phyloP scores from a whole-genome alignment of 805 yeast species.

The Barnettozyma sp. region DNA sequence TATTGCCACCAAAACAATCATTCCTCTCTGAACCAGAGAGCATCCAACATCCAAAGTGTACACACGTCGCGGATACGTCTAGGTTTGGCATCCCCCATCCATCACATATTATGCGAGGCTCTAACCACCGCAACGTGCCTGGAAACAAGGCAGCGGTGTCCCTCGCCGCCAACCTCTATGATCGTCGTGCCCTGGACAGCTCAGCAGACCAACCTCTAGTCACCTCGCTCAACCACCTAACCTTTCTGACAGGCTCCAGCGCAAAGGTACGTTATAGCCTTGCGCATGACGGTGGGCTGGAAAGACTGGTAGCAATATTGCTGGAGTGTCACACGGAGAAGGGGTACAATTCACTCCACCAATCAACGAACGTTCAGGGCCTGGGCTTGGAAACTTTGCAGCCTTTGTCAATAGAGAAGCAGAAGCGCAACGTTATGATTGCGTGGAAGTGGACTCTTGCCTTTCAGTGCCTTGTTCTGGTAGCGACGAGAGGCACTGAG shows the following conservation, averaged over 20 bases:
- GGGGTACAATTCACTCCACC: not conserved
- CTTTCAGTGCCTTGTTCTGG: slow-evolving; percentile 82
- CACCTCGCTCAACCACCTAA: slow-evolving; percentile 83
- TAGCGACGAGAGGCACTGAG: slow-evolving; percentile 93
- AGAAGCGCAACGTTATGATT: slow-evolving; percentile 42
- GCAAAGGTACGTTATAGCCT: slow-evolving; percentile 88
- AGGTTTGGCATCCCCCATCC: not conserved
- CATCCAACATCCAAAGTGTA: not conserved
- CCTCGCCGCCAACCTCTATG: slow-evolving; percentile 83
- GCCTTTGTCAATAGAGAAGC: slow-evolving; percentile 22
- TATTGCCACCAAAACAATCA: slow-evolving; percentile 3
- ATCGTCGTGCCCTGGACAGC: slow-evolving; percentile 86
- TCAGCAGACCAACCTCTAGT: slow-evolving; percentile 86
- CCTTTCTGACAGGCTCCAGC: slow-evolving; percentile 78
- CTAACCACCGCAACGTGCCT: slow-evolving; percentile 72
- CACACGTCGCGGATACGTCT: not conserved
- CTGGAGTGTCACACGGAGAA: slow-evolving; percentile 50
- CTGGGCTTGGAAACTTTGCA: too few relatives aligned
- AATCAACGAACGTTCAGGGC: not conserved
- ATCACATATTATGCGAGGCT: slow-evolving; percentile 62
- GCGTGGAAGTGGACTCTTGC: slow-evolving; percentile 98
- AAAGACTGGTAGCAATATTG: slow-evolving; percentile 75
- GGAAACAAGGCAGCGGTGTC: slow-evolving; percentile 89
- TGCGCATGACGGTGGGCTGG: slow-evolving; percentile 86
- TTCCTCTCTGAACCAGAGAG: not conserved